Percentiles rank a stretch among this genome's conserved stretches.
Conservation (phyloP, 441 rosid species). For the Populus hybrid region DNA sequence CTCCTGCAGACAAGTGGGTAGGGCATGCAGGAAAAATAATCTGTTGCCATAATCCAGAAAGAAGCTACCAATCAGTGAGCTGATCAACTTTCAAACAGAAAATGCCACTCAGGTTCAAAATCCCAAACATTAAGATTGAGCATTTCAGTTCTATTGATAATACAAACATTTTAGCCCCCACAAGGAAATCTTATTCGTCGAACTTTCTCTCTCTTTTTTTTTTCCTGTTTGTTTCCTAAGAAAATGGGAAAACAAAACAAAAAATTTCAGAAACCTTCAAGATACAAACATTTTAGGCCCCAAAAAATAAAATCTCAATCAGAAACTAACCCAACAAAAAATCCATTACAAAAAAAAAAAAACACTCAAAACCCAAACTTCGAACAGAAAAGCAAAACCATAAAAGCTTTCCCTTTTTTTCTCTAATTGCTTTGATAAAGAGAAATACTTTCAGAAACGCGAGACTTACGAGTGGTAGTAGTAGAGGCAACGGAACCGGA, state of each 20-base stretch:
- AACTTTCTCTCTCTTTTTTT: background rate
- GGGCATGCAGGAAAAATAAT: too few species aligned
- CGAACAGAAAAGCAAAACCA: background rate
- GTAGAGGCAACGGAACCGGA: background rate
- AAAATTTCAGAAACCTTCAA: background rate
- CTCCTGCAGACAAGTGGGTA: too few species aligned
- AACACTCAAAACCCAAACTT: background rate
- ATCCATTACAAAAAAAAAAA: background rate
- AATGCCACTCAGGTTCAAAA: too few species aligned
- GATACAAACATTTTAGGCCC: background rate
- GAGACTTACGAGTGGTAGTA: slow-evolving; percentile 6
- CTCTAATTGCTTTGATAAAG: background rate
- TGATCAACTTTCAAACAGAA: too few species aligned
- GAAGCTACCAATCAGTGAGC: too few species aligned
- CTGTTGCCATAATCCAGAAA: too few species aligned
- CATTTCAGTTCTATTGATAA: too few species aligned
- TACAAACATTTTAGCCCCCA: background rate
- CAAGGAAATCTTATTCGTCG: background rate
- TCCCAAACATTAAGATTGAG: too few species aligned
- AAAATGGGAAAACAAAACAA: background rate
- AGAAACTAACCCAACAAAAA: background rate
- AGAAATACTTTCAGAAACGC: background rate
- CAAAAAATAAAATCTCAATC: background rate
- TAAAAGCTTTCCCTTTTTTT: background rate
- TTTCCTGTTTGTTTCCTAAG: background rate